phyloP scores from a whole-genome alignment of 2,329 filamentous ascomycete genomes.

The Didymella pinodella region DNA sequence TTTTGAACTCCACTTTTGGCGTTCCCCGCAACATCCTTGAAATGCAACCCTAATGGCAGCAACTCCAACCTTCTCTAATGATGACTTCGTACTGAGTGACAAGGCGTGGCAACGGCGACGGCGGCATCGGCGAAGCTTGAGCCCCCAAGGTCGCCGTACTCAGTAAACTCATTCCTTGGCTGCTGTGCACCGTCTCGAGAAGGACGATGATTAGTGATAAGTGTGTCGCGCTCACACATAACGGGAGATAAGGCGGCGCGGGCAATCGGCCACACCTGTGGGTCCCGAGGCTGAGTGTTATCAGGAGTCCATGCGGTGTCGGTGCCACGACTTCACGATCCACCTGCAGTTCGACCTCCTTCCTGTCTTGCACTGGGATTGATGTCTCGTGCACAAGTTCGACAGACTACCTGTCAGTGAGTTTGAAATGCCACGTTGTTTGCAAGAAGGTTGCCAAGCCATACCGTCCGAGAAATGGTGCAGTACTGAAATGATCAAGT shows the following conservation, averaged over 20 bases:
- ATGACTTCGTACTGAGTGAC: not conserved
- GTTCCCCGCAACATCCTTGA: slow-evolving; percentile 12
- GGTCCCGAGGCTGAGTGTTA: slow-evolving; percentile 21
- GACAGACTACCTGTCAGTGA: not conserved
- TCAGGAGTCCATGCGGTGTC: slow-evolving; percentile 28
- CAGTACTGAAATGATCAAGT: not conserved
- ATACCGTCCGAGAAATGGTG: not conserved
- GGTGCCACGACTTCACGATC: slow-evolving; percentile 6
- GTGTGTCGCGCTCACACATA: slow-evolving; percentile 23
- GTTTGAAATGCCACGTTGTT: too few relatives aligned
- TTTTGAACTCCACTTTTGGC: slow-evolving; percentile 10
- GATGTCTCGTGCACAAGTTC: not conserved
- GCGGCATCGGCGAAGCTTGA: slow-evolving; percentile 8
- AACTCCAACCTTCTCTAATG: not conserved
- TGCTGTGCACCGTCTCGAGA: slow-evolving; percentile 1
- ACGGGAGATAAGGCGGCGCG: slow-evolving; percentile 27
- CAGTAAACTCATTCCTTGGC: slow-evolving; percentile 1
- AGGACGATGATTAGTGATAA: slow-evolving; percentile 13
- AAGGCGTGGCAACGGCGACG: slow-evolving; percentile 2
- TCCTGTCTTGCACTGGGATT: not conserved
- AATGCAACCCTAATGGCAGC: slow-evolving; percentile 2
- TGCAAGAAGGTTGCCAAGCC: not conserved
- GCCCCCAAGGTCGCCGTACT: not conserved
- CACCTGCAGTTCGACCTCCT: not conserved
- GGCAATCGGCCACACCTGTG: slow-evolving; percentile 21